Base-by-base conservation (phyloP, 306 rosid genomes). In the Alnus glutinosa region DNA sequence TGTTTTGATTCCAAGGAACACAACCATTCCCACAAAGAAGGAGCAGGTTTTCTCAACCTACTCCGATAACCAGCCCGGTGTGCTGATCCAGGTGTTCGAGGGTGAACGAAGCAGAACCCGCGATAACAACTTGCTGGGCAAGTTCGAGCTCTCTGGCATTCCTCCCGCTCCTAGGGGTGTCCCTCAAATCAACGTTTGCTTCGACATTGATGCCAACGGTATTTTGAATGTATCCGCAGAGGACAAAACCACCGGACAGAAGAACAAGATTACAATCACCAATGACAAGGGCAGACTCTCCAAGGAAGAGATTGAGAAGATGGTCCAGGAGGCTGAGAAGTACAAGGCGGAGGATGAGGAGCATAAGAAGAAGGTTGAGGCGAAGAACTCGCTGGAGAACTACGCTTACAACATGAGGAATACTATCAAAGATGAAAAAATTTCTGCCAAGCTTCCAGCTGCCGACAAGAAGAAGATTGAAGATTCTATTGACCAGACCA, bases 201-300 rank as follows among this genome's bases (percentile, higher is more conserved):
- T 88, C 0, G 89, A 85, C 52, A 85, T 85, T 4, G 87, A 88
- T 16, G 89, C 91, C 0, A 80, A 88, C 3, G 89, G 91, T 9
- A 88, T 88, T 8, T 70, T 86, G 86, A 89, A 85, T 57, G 92
- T 89, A 4, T 83, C 92, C 2, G 92, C 89, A 0, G 92, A 89
- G 83, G 92, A 89, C 82, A 89, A 85, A 70, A 89, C 90, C 0
- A 89, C 90, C 0, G 89, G 92, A 4, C 89, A 89, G 75, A 89
- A 83, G 85, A 89, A 89, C 63, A 86, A 85, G 86, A 89, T 89
- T 15, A 89, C 90, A 34, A 89, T 89, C 10, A 89, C 90, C 7
- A 89, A 86, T 10, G 90, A 89, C 87, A 89, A 89, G 88, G 92
- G 90, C 0, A 80, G 90, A 73, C 83, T 89, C 1, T 89, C 92